Conservation (phyloP, 208 protist genomes). For the Giardia muris region DNA sequence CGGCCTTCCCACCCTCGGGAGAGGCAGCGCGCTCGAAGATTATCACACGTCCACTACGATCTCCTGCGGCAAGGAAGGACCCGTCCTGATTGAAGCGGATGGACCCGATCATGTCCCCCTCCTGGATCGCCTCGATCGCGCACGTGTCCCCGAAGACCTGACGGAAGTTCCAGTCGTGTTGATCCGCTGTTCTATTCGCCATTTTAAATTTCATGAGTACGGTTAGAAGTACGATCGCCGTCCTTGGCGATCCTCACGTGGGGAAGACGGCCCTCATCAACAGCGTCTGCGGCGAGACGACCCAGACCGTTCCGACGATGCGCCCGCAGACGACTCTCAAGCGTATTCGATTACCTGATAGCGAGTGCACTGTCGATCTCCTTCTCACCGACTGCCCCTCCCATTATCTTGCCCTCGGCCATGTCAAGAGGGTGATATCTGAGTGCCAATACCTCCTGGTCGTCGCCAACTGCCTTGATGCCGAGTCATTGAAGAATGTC, state of each 20-base stretch:
- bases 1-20: no score
- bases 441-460: not conserved
- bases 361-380: not conserved
- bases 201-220: not conserved
- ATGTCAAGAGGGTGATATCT: not conserved
- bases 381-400: not conserved
- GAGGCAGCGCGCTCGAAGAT: not conserved
- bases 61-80: constrained; percentile 20
- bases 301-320: not conserved
- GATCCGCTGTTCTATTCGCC: not conserved
- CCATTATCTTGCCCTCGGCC: not conserved
- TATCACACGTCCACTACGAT: constrained; percentile 23
- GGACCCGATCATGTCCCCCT: constrained; percentile 5
- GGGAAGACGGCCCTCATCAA: not conserved
- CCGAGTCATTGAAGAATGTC: not conserved
- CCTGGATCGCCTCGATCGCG: not conserved
- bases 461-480: not conserved
- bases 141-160: constrained; percentile 22
- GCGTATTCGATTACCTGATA: not conserved
- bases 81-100: not conserved
- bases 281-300: not conserved
- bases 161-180: constrained; percentile 17
- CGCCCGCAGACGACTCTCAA: not conserved
- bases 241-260: not conserved
- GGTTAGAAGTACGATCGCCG: not conserved